phyloP scores from a whole-genome alignment of 2,329 filamentous ascomycete species.

The Diaporthe destruens region DNA sequence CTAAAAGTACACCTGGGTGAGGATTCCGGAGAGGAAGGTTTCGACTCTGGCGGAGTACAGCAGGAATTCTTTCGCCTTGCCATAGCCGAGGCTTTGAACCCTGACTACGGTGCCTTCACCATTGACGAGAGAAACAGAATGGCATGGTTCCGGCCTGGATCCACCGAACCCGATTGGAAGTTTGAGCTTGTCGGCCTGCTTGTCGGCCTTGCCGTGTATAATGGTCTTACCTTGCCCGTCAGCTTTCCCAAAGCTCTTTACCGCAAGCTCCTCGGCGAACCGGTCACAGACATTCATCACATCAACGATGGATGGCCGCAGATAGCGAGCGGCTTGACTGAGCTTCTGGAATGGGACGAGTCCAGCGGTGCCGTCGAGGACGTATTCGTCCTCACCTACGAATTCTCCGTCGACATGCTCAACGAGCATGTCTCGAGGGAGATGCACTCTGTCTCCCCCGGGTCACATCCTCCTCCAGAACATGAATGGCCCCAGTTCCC shows the following conservation, averaged over 20 bases:
- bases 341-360: constrained; percentile 81
- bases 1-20: constrained; percentile 90
- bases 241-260: constrained; percentile 91
- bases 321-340: constrained; percentile 79
- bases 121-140: constrained; percentile 81
- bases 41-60: constrained; percentile 95
- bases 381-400: constrained; percentile 85
- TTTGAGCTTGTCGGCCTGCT: constrained; percentile 90
- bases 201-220: constrained; percentile 92
- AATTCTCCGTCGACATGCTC: constrained; percentile 78
- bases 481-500: constrained; percentile 66
- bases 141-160: constrained; percentile 89
- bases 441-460: constrained; percentile 60
- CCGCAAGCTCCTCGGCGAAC: constrained; percentile 78
- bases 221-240: constrained; percentile 90
- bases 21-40: constrained; percentile 85
- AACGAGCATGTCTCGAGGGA: constrained; percentile 68
- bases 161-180: constrained; percentile 86
- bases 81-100: constrained; percentile 82
- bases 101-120: constrained; percentile 83
- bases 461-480: constrained; percentile 25
- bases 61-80: constrained; percentile 95
- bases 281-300: constrained; percentile 77
- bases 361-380: constrained; percentile 82
- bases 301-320: constrained; percentile 91